Conservation (phyloP, 2,329 filamentous ascomycete species). For the Penicillium sp. region DNA sequence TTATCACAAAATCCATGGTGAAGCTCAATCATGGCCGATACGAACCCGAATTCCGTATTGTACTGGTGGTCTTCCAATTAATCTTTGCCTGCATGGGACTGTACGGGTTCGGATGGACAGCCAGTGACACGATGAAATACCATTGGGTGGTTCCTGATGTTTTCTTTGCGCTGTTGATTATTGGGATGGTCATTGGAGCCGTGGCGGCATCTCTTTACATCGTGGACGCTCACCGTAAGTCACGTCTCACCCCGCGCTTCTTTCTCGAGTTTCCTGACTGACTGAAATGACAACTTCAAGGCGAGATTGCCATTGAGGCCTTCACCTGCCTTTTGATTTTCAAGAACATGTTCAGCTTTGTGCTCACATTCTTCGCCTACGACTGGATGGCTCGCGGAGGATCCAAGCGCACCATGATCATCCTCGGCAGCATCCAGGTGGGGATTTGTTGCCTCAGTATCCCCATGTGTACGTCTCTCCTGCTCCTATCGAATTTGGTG, state of each 20-base stretch:
- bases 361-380: conserved; percentile 75
- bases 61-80: conserved; percentile 76
- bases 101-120: conserved; percentile 76
- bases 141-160: conserved; percentile 69
- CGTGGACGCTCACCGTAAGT: conserved; percentile 82
- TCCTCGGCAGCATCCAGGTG: conserved; percentile 70
- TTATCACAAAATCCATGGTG: conserved; percentile 64
- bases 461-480: conserved; percentile 63
- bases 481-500: background rate
- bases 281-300: conserved; percentile 34
- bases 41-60: conserved; percentile 83
- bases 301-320: conserved; percentile 74
- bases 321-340: conserved; percentile 89
- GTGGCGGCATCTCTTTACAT: conserved; percentile 82
- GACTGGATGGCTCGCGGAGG: conserved; percentile 65
- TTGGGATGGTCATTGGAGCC: conserved; percentile 86
- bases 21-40: conserved; percentile 72
- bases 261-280: too few relatives aligned
- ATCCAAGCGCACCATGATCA: conserved; percentile 58
- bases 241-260: background rate
- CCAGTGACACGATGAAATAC: conserved; percentile 55
- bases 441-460: conserved; percentile 68
- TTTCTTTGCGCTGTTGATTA: conserved; percentile 78
- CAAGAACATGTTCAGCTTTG: conserved; percentile 90
- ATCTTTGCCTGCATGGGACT: conserved; percentile 71